These are phyloP conservation scores for Aristolochia fimbriata DNA, from an alignment of 164 flowering plant genomes.

Conservation along the genomic window DNA sequence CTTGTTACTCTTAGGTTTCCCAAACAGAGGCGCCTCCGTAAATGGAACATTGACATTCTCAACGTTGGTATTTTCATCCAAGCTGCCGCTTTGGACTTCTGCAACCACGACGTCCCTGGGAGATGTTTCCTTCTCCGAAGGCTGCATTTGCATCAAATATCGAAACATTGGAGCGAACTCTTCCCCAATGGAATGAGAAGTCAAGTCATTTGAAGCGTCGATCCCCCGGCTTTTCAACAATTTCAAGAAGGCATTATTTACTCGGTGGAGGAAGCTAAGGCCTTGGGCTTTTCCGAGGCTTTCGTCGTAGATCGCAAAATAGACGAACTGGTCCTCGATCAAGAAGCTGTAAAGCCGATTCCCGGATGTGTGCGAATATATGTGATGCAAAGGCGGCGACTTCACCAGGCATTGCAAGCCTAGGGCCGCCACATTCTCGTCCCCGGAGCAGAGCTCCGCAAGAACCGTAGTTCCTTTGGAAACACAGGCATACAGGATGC, in stretches of 20 bases:
- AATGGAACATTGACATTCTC: background rate
- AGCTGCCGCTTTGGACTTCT: conserved; percentile 11
- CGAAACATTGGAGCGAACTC: conserved; percentile 15
- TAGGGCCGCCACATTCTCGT: conserved; percentile 10
- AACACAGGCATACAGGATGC: conserved; percentile 17
- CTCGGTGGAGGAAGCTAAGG: conserved; percentile 12
- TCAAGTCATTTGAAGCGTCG: background rate
- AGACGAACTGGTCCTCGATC: conserved; percentile 20
- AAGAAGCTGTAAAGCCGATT: conserved; percentile 14
- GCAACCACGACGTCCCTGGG: conserved; percentile 21
- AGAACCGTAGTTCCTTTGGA: conserved; percentile 15
- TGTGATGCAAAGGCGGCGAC: conserved; percentile 12
- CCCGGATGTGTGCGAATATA: conserved; percentile 16
- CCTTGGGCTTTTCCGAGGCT: conserved; percentile 8
- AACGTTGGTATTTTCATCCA: background rate
- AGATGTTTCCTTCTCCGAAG: conserved; percentile 10
- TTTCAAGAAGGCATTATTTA: conserved; percentile 12
- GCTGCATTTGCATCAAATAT: conserved; percentile 6
- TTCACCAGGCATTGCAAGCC: conserved; percentile 17
- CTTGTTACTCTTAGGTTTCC: conserved; percentile 27
- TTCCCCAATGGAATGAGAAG: conserved; percentile 12
- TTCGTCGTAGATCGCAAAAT: conserved; percentile 15
- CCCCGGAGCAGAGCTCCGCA: conserved; percentile 14
- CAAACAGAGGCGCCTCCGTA: conserved; percentile 50
- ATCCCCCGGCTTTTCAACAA: conserved; percentile 2